Evolutionary conservation across 108 stramenopile genomes (phyloP).

Genomic region (Seminavis robusta): DNA sequence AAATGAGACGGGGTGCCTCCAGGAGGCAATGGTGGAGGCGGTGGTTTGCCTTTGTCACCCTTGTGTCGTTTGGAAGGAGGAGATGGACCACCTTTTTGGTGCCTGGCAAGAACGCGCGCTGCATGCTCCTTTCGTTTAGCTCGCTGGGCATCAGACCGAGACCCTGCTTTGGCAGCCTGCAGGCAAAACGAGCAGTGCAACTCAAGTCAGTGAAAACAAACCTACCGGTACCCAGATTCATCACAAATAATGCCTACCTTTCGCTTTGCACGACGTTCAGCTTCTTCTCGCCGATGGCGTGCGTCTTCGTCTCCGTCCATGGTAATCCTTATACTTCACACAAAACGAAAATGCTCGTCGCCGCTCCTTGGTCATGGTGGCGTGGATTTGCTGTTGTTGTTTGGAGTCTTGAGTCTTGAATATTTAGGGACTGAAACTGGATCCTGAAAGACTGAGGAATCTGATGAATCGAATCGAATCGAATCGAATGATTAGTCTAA

Average conservation of each 20-base stretch:
- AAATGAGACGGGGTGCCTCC: constrained; percentile 46
- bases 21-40: not conserved
- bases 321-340: too few relatives aligned
- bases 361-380: too few relatives aligned
- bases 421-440: too few relatives aligned
- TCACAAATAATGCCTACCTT: constrained; percentile 42
- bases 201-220: constrained; percentile 1
- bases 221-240: not conserved
- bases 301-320: constrained; percentile 65
- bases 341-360: too few relatives aligned
- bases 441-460: too few relatives aligned
- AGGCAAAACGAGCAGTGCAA: not conserved
- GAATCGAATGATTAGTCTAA: too few relatives aligned
- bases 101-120: constrained; percentile 36
- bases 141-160: constrained; percentile 53
- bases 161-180: constrained; percentile 56
- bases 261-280: constrained; percentile 75
- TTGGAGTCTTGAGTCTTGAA: too few relatives aligned
- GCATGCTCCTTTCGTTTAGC: constrained; percentile 73
- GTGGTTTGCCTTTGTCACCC: not conserved
- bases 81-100: constrained; percentile 12
- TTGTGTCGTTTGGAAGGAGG: constrained; percentile 15
- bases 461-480: too few relatives aligned
- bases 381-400: too few relatives aligned
- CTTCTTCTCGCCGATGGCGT: constrained; percentile 63